Base-by-base conservation (phyloP, 2,329 filamentous ascomycete genomes). In the Pyrenochaeta sp. region DNA sequence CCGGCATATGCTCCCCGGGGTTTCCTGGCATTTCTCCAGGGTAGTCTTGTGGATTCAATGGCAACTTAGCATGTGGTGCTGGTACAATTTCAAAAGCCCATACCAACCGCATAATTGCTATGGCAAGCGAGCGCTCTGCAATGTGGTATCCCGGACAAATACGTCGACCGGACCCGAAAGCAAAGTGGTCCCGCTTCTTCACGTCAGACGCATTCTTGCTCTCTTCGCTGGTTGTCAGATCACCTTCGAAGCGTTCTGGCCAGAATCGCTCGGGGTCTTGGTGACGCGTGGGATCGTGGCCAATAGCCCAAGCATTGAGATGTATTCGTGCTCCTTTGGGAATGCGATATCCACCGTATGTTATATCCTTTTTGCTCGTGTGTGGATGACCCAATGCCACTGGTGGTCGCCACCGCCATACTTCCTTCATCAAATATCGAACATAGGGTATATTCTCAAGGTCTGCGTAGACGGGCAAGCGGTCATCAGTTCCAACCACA, bases 371-470 rank as follows among this genome's bases (percentile, higher is more conserved):
- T 10, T 71, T 76, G 2, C 77, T 70, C 9, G 75, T 75, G 49
- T 82, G 81, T 0, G 83, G 83, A 44, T 14, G 78, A 77, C 54
- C 54, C n/a, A 83, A 78, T 37, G 82, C 80, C 10, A 79, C 78
- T 0, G 84, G 79, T 0, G 83, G 82, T 4, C 83, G 77, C 83
- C 84, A 86, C 2, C 85, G 78, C 10, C 86, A 69, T 1, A 81
- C 77, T 56, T 88, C 85, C 54, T 85, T 85, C 15, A 85, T 77
- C 11, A 84, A 75, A 1, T 81, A 81, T 17, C 78, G 75, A 29
- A 86, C 65, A 60, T 87, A 87, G 0, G 83, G 83, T 7, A 87
- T 64, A 3, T 73, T 68, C 10, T 56, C 47, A 6, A 54, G 47
- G 20, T 69, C 64, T 9, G 68, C 66, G 12, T 60, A 49, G 0